Evolutionary conservation across 192 early-diverging fungal genomes (phyloP).

Genomic region (Backusella australiensis): DNA sequence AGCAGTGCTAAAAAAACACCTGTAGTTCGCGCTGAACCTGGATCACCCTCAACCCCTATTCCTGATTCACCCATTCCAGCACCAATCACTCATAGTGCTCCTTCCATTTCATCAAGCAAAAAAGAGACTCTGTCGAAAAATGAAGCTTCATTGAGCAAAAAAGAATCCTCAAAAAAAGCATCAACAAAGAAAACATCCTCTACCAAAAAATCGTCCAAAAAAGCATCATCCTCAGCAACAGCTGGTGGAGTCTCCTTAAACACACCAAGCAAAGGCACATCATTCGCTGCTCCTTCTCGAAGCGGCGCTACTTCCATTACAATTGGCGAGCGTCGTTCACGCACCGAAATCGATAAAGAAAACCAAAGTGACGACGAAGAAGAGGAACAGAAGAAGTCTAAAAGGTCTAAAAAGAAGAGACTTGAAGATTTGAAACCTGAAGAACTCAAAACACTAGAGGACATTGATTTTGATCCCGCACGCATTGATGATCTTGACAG

Average conservation of each 20-base stretch:
- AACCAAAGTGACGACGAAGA: not conserved
- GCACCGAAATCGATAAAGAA: not conserved
- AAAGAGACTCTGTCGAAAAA: not conserved
- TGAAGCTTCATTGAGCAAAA: not conserved
- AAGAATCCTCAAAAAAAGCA: not conserved
- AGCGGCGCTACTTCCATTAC: not conserved
- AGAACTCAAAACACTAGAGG: conserved; percentile 22
- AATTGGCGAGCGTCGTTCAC: not conserved
- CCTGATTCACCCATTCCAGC: not conserved
- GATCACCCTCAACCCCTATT: not conserved
- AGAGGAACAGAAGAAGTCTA: not conserved
- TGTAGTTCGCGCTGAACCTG: not conserved
- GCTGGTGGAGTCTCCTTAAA: not conserved
- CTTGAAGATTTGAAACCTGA: not conserved
- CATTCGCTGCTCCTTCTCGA: not conserved
- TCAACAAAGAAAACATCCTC: not conserved
- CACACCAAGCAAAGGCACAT: not conserved
- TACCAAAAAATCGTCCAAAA: not conserved
- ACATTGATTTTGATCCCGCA: conserved; percentile 17
- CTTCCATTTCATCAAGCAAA: not conserved
- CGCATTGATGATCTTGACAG: conserved; percentile 11
- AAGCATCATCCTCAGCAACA: not conserved
- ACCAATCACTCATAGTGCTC: not conserved
- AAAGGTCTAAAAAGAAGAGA: not conserved
- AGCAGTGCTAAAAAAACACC: not conserved